These are phyloP conservation scores for Backusella macrospora DNA, from an alignment of 192 early-diverging fungal species.

Conservation along the genomic window DNA sequence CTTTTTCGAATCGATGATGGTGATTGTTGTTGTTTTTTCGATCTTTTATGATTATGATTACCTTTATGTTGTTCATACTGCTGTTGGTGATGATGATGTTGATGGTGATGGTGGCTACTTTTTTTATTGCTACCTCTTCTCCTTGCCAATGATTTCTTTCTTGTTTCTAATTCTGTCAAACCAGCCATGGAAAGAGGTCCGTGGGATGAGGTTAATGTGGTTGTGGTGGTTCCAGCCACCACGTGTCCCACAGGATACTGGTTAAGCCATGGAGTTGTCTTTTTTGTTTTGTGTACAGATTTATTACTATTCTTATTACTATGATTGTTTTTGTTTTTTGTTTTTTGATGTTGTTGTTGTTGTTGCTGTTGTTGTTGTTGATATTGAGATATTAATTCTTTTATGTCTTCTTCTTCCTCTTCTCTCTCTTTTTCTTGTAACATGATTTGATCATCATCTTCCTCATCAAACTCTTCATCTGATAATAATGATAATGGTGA, in stretches of 20 bases:
- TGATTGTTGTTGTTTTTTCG: neutral
- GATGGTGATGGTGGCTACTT: neutral
- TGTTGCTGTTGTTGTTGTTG: neutral
- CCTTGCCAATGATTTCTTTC: neutral
- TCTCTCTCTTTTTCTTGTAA: neutral
- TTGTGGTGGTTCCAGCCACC: constrained; percentile 8
- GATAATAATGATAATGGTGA: constrained; percentile 2
- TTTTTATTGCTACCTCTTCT: constrained; percentile 1
- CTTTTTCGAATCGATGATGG: constrained; percentile 24
- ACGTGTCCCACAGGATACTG: neutral
- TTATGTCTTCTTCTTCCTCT: neutral
- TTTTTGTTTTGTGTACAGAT: neutral
- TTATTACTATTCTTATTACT: neutral
- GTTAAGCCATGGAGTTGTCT: neutral
- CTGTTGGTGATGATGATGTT: neutral
- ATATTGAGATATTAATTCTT: neutral
- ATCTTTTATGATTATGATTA: neutral
- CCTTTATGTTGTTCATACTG: neutral
- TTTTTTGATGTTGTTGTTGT: neutral
- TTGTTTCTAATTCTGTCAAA: constrained; percentile 13
- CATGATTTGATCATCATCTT: neutral
- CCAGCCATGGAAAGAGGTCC: constrained; percentile 14
- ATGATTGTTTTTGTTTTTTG: neutral
- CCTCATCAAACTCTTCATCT: neutral
- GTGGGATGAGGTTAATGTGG: neutral